phyloP scores from a whole-genome alignment of 306 rosid genomes.

The Arachis stenosperma region DNA sequence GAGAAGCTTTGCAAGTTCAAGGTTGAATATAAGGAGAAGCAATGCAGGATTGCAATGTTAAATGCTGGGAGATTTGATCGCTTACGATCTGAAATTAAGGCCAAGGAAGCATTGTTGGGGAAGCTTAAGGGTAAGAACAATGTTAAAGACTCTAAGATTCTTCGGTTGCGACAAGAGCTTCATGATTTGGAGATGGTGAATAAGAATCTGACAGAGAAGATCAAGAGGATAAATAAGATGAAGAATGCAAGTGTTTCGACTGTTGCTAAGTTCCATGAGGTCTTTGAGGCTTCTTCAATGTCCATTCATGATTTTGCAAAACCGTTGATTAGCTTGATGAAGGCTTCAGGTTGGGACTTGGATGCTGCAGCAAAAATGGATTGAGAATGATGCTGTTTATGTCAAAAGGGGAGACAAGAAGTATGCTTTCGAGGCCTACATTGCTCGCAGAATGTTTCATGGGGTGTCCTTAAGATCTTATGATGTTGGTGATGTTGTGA shows the following conservation, averaged over 20 bases:
- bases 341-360: constrained; percentile 73
- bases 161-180: constrained; percentile 41
- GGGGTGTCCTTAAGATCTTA: constrained; percentile 37
- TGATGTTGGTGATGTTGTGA: constrained; percentile 46
- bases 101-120: constrained; percentile 47
- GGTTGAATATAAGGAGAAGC: constrained; percentile 52
- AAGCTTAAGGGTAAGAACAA: constrained; percentile 52
- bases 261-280: constrained; percentile 44
- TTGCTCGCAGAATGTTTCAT: constrained; percentile 60
- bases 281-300: constrained; percentile 48
- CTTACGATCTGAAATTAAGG: constrained; percentile 43
- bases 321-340: constrained; percentile 68
- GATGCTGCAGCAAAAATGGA: constrained; percentile 54
- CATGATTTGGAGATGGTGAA: constrained; percentile 49
- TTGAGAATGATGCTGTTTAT: constrained; percentile 49
- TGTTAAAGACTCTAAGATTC: constrained; percentile 49
- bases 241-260: constrained; percentile 41
- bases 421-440: constrained; percentile 71
- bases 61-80: constrained; percentile 29
- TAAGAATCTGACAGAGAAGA: constrained; percentile 41
- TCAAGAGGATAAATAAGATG: constrained; percentile 45
- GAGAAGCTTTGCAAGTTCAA: constrained; percentile 59
- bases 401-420: constrained; percentile 64
- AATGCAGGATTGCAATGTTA: constrained; percentile 23
- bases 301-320: constrained; percentile 72